Conservation (phyloP, 2,329 filamentous ascomycete genomes). For the Didymella lethalis region DNA sequence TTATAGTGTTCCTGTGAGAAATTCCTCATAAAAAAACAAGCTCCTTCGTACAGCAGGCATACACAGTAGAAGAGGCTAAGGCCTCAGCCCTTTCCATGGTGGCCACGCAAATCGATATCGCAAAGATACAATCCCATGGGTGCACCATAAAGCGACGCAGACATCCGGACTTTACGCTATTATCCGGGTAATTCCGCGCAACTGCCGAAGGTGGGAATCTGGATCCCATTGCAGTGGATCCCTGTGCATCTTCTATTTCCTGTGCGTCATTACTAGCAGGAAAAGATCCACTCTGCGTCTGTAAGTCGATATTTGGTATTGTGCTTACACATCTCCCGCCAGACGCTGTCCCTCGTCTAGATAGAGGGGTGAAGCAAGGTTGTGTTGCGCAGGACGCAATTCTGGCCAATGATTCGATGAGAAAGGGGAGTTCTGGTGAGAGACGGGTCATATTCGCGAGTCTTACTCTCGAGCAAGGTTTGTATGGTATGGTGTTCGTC, state of each 20-base stretch:
- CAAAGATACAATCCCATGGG: no score
- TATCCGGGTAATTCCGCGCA: neutral
- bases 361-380: no score
- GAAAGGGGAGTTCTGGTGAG: neutral
- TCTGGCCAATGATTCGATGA: neutral
- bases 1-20: no score
- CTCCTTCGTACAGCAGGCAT: no score
- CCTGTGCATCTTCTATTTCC: neutral
- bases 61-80: no score
- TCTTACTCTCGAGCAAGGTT: neutral
- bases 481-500: neutral
- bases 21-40: no score
- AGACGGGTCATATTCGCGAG: neutral
- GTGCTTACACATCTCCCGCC: neutral
- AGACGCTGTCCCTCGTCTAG: neutral
- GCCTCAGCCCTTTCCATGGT: no score
- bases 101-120: no score
- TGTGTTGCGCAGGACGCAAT: neutral
- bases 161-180: neutral
- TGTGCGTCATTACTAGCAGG: neutral
- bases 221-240: neutral
- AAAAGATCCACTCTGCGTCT: neutral
- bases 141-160: neutral
- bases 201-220: neutral
- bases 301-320: neutral